A percentile compares a stretch with the other conserved stretches of the same genome.
These are phyloP conservation scores for Microdochium nivale DNA, from an alignment of 2,329 filamentous ascomycete genomes.

Conservation along the genomic window DNA sequence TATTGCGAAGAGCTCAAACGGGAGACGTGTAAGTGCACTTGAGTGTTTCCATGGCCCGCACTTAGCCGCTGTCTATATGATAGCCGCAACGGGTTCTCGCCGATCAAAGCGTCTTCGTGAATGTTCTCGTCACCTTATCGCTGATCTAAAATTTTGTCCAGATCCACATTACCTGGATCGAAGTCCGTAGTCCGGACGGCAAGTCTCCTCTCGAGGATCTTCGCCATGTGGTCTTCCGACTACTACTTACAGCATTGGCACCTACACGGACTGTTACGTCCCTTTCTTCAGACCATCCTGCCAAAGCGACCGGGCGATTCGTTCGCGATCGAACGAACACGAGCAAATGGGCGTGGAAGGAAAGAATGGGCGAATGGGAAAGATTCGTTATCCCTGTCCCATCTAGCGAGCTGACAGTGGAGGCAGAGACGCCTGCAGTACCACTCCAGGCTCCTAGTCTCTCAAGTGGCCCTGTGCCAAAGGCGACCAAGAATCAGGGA, in stretches of 20 bases:
- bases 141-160: constrained; percentile 4
- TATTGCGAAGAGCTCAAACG: constrained; percentile 8
- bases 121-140: neutral
- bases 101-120: too few relatives aligned
- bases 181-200: constrained; percentile 8
- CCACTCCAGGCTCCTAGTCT: neutral
- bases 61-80: too few relatives aligned
- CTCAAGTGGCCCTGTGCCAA: too few relatives aligned
- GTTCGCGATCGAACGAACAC: constrained; percentile 17
- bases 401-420: neutral
- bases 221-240: constrained; percentile 35
- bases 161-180: constrained; percentile 34
- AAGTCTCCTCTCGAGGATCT: constrained; percentile 23
- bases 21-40: constrained; percentile 11
- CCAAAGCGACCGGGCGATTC: constrained; percentile 15
- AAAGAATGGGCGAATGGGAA: constrained; percentile 23
- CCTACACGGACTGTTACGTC: constrained; percentile 10
- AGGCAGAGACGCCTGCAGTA: neutral
- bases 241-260: constrained; percentile 27
- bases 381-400: constrained; percentile 17
- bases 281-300: constrained; percentile 9
- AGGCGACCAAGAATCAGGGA: too few relatives aligned
- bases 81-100: too few relatives aligned
- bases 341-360: constrained; percentile 26
- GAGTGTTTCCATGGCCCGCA: too few relatives aligned